Evolutionary conservation across 371 early-diverging fungal species (phyloP), one percentile per base, ranked within the genome.

Genomic region (Blakeslea trispora): DNA sequence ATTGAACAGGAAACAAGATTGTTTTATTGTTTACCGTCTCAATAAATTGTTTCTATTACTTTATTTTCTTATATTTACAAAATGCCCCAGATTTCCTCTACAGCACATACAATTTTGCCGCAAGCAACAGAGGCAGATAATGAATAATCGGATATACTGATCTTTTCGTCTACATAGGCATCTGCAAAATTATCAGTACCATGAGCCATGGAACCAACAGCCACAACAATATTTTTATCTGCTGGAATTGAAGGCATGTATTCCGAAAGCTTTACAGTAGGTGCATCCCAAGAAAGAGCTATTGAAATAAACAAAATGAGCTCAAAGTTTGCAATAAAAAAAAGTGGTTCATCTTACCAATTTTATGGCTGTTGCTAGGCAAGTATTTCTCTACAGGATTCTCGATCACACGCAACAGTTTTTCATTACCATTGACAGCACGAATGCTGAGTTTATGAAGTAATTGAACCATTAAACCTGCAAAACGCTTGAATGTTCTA

Each of bases 121-220:
- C 96, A 96, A 0, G 96, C 93, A 11, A 95, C 95, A 0, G 95
- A 90, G 17, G 98, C 99, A 44, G 95, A 94, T 52, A 99, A 82
- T 4, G 97, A 93, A 73, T 94, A 99, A 64, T 96, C 93, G 5
- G 91, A 91, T 31, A 98, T 84, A 50, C 94, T 89, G 51, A 98
- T 94, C 80, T 96, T 98, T 54, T 95, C 94, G 72, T 97, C 97
- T 18, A 92, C 91, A 61, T 90, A 91, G n/a, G 84, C 69, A 66
- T 97, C 97, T 1, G 92, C 97, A 86, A 94, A 97, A 65, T 91
- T 85, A 69, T 97, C 97, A 31, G 81, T 81, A 48, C 99, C 98
- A 66, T 94, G 96, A n/a, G 98, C 95, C 89, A 97, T 89, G 11
- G 98, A 97, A 53, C 98, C 98, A 31, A 99, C 85, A 34, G 94